These are phyloP conservation scores for Limonium bicolor DNA, from an alignment of 148 eudicot species.

Conservation along the genomic window DNA sequence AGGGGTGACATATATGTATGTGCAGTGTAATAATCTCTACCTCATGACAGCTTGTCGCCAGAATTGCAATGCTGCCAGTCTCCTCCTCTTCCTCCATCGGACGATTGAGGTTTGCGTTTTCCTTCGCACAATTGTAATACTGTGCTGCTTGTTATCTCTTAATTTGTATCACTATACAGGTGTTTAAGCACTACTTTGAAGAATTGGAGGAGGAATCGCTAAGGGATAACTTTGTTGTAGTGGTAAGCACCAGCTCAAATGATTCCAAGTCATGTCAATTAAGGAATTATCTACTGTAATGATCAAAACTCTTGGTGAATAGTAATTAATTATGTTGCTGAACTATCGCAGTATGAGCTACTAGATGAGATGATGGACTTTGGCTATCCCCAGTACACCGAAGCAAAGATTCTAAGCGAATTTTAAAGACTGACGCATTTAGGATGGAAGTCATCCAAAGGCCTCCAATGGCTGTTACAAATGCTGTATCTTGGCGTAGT, in stretches of 20 bases:
- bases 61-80: conserved; percentile 95
- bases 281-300: too few species aligned
- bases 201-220: conserved; percentile 93
- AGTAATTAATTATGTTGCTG: too few species aligned
- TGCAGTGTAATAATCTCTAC: conserved; percentile 84
- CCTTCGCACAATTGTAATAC: background rate
- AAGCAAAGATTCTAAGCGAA: conserved; percentile 87
- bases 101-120: conserved; percentile 22
- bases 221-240: conserved; percentile 94
- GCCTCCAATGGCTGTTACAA: conserved; percentile 99
- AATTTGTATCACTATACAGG: too few species aligned
- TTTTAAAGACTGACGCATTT: conserved; percentile 88
- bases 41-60: conserved; percentile 79
- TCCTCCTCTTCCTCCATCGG: conserved; percentile 80
- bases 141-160: background rate
- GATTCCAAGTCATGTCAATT: too few species aligned
- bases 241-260: too few species aligned
- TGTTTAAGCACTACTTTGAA: conserved; percentile 86
- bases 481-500: conserved; percentile 99
- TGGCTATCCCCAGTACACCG: conserved; percentile 97
- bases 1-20: conserved; percentile 88
- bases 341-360: conserved; percentile 55
- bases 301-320: too few species aligned
- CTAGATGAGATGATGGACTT: conserved; percentile 99
- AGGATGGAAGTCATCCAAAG: conserved; percentile 92